Evolutionary conservation across 768 basidiomycete species (phyloP).

Genomic region (Rhizopogon rudus): DNA sequence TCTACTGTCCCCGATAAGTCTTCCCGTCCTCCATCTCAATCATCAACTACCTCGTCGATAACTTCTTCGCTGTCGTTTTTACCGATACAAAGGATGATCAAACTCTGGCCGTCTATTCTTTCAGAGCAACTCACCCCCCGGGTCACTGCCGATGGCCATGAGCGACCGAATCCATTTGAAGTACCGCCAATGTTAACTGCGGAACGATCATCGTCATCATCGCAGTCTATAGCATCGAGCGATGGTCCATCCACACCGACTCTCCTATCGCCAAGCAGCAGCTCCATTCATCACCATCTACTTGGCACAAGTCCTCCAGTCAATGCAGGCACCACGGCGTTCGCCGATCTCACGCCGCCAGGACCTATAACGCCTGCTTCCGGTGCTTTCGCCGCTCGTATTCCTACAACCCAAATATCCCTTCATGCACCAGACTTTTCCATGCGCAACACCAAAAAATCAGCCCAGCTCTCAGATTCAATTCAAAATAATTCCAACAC

Average conservation of each 20-base stretch:
- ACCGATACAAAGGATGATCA: conserved; percentile 47
- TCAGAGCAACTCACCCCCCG: conserved; percentile 59
- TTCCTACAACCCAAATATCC: conserved; percentile 61
- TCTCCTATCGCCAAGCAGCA: conserved; percentile 6
- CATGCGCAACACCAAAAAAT: conserved; percentile 59
- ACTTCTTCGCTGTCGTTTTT: conserved; percentile 17
- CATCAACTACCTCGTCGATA: conserved; percentile 11
- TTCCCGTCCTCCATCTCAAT: conserved; percentile 1
- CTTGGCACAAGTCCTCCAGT: conserved; percentile 17
- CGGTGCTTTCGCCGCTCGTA: conserved; percentile 43
- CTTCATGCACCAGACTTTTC: conserved; percentile 84
- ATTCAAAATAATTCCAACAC: conserved; percentile 33
- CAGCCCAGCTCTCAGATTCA: conserved; percentile 22
- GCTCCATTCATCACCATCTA: conserved; percentile 25
- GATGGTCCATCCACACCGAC: conserved; percentile 11
- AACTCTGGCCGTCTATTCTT: conserved; percentile 54
- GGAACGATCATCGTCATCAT: conserved; percentile 14
- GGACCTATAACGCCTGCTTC: conserved; percentile 43
- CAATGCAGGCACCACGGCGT: conserved; percentile 18
- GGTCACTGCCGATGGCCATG: conserved; percentile 35
- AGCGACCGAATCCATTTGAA: conserved; percentile 63
- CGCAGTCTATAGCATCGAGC: conserved; percentile 2
- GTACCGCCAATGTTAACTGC: conserved; percentile 27
- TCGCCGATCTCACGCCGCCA: conserved; percentile 35
- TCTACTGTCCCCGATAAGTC: conserved; percentile 7